phyloP scores from a whole-genome alignment of 2,329 filamentous ascomycete genomes.

The Magnaporthales sp. region DNA sequence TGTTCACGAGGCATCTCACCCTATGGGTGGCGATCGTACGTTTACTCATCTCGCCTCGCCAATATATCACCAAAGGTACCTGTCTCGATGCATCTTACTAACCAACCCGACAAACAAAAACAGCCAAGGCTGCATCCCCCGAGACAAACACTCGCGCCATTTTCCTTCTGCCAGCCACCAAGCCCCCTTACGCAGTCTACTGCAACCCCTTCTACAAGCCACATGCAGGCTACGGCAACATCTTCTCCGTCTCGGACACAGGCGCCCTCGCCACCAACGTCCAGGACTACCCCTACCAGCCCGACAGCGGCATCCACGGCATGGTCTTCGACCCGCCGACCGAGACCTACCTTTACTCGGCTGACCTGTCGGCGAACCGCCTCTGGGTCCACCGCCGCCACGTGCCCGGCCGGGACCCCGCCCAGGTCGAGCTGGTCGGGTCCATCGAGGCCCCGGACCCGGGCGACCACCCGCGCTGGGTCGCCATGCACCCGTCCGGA shows the following conservation, averaged over 20 bases:
- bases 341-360: constrained; percentile 70
- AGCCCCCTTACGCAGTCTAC: constrained; percentile 75
- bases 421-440: constrained; percentile 60
- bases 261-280: constrained; percentile 56
- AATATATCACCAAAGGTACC: not conserved
- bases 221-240: constrained; percentile 71
- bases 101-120: constrained; percentile 3
- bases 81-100: not conserved
- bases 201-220: constrained; percentile 80
- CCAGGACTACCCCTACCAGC: constrained; percentile 66
- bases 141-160: constrained; percentile 81
- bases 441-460: constrained; percentile 61
- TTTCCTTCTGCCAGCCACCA: constrained; percentile 72
- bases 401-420: constrained; percentile 31
- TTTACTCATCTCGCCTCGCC: constrained; percentile 21
- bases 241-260: constrained; percentile 53
- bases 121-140: constrained; percentile 58
- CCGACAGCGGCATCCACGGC: constrained; percentile 66
- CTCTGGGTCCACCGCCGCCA: constrained; percentile 70
- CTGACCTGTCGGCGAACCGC: constrained; percentile 69
- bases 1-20: constrained; percentile 63
- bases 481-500: constrained; percentile 71
- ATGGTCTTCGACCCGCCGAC: constrained; percentile 66
- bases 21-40: constrained; percentile 68
- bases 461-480: constrained; percentile 79